phyloP scores from a whole-genome alignment of 148 eudicot species.

The Rheum nobile region DNA sequence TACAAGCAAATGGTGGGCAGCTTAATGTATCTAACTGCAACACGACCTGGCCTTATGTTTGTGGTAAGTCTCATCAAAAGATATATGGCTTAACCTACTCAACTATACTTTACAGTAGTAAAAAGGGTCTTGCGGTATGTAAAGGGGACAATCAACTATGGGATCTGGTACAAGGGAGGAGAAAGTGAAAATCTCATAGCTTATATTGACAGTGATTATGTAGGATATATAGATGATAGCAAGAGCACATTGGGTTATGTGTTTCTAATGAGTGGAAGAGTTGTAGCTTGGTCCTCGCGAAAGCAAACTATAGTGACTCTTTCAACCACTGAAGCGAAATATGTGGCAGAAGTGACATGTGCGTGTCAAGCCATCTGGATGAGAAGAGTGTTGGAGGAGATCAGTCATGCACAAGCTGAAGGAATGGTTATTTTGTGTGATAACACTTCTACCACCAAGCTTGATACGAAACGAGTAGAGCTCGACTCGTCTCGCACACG shows the following conservation, averaged over 20 bases:
- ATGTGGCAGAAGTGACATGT: background rate
- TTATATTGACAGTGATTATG: background rate
- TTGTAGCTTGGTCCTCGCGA: background rate
- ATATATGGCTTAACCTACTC: background rate
- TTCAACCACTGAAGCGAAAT: background rate
- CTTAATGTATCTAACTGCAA: too few species aligned
- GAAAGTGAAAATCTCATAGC: background rate
- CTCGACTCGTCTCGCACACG: too few species aligned
- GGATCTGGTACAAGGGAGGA: background rate
- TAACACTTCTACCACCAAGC: constrained; percentile 4
- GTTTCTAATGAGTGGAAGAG: background rate
- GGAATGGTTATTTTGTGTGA: background rate
- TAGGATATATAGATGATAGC: background rate
- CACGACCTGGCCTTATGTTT: too few species aligned
- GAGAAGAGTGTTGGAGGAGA: background rate
- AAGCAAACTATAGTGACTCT: too few species aligned
- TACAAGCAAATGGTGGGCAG: too few species aligned
- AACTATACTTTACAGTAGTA: background rate
- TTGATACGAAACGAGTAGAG: background rate
- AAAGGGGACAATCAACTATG: background rate
- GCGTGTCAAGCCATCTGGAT: too few species aligned
- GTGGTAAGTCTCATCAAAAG: background rate
- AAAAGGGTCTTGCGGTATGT: constrained; percentile 9
- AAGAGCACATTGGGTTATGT: constrained; percentile 11
- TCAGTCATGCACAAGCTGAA: background rate